phyloP scores from a whole-genome alignment of 495 filamentous ascomycete genomes.

The Hypomontagnella submonticulosa region DNA sequence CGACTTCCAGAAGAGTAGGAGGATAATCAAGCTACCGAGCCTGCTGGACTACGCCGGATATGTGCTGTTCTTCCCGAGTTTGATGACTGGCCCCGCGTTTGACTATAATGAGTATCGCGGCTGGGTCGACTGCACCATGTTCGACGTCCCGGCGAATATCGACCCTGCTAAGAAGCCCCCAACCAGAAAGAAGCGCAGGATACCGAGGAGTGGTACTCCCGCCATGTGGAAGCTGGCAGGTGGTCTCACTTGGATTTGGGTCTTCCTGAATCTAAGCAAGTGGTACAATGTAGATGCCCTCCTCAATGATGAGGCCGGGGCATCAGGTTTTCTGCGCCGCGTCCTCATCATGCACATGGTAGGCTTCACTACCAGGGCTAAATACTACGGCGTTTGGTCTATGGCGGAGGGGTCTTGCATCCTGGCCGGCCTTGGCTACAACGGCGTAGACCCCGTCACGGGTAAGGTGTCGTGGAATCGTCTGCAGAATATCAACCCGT shows the following conservation, averaged over 20 bases:
- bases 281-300: conserved; percentile 71
- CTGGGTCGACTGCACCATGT: conserved; percentile 95
- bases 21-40: conserved; percentile 75
- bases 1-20: conserved; percentile 85
- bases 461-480: conserved; percentile 90
- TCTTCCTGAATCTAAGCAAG: conserved; percentile 79
- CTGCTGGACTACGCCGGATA: conserved; percentile 87
- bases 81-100: conserved; percentile 89
- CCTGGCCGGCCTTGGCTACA: conserved; percentile 91
- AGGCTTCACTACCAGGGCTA: conserved; percentile 79
- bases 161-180: conserved; percentile 83
- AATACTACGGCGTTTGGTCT: conserved; percentile 96
- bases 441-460: conserved; percentile 84
- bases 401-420: conserved; percentile 96
- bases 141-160: conserved; percentile 80
- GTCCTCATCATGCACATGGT: conserved; percentile 85
- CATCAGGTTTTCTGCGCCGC: conserved; percentile 74
- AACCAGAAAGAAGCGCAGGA: conserved; percentile 92
- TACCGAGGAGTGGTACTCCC: conserved; percentile 89
- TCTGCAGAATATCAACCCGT: conserved; percentile 85
- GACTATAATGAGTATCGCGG: conserved; percentile 91
- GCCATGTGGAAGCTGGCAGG: conserved; percentile 78
- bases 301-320: conserved; percentile 69
- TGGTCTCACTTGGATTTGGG: conserved; percentile 81
- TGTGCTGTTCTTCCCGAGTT: conserved; percentile 91